Conservation (phyloP, 257 asterid genomes). For the Lycium barbarum region DNA sequence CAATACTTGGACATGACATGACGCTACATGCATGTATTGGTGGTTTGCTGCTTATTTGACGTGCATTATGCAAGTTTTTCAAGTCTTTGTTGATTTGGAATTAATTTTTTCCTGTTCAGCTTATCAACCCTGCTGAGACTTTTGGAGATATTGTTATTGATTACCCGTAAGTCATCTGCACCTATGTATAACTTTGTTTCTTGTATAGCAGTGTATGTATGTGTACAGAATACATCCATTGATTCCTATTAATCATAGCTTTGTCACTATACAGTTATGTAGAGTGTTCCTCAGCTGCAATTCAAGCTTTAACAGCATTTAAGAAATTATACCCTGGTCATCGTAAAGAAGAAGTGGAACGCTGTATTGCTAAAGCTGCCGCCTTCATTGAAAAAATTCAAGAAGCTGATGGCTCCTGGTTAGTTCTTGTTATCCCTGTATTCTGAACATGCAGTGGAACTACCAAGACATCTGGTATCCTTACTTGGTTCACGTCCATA, state of each 20-base stretch:
- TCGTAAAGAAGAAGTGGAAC: conserved; percentile 73
- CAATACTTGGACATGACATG: neutral
- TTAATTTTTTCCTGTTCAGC: conserved; percentile 53
- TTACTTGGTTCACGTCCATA: neutral
- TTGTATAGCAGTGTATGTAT: conserved; percentile 3
- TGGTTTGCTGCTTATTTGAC: conserved; percentile 18
- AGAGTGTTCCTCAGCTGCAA: conserved; percentile 96
- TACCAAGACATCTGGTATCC: neutral
- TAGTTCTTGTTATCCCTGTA: conserved; percentile 39
- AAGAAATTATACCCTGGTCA: conserved; percentile 85
- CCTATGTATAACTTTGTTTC: conserved; percentile 32
- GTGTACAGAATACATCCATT: neutral
- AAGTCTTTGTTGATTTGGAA: conserved; percentile 29
- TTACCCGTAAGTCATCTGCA: conserved; percentile 83
- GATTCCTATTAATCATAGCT: conserved; percentile 29
- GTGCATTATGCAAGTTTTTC: conserved; percentile 2
- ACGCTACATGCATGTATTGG: neutral
- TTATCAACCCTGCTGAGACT: conserved; percentile 97
- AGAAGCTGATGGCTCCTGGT: conserved; percentile 95
- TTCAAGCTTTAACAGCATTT: conserved; percentile 81
- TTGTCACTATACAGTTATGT: conserved; percentile 71
- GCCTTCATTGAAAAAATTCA: conserved; percentile 77
- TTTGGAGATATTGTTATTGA: conserved; percentile 99
- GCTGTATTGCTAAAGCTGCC: conserved; percentile 69
- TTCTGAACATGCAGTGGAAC: neutral